Conservation (phyloP, 129 eudicot species). For the Lactuca saligna region DNA sequence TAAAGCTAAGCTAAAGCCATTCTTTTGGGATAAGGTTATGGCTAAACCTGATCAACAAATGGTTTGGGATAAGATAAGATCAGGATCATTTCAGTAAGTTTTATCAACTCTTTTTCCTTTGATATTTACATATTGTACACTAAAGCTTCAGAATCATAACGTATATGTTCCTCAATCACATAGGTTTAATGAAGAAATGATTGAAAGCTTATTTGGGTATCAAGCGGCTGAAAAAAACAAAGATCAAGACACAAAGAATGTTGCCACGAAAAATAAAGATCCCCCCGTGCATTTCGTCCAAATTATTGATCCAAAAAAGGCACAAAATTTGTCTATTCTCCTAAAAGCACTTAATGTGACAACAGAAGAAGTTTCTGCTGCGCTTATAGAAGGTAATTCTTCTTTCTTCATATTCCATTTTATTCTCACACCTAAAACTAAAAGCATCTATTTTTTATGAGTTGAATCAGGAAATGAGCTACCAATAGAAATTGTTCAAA, state of each 20-base stretch:
- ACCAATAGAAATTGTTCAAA: conserved; percentile 56
- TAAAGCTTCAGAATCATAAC: neutral
- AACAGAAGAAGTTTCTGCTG: conserved; percentile 59
- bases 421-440: neutral
- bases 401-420: neutral
- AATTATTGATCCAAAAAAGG: conserved; percentile 51
- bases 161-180: neutral
- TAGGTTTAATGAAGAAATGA: conserved; percentile 73
- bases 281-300: conserved; percentile 35
- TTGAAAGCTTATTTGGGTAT: conserved; percentile 58
- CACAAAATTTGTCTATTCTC: conserved; percentile 64
- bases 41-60: conserved; percentile 61
- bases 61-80: conserved; percentile 65
- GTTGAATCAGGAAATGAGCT: conserved; percentile 55
- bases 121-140: neutral
- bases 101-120: neutral
- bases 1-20: conserved; percentile 56
- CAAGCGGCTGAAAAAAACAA: conserved; percentile 43
- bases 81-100: conserved; percentile 62
- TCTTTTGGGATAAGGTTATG: conserved; percentile 70
- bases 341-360: conserved; percentile 62
- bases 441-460: conserved; percentile 7
- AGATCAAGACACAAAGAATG: conserved; percentile 18
- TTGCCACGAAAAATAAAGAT: conserved; percentile 12
- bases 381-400: conserved; percentile 48